phyloP scores from a whole-genome alignment of 2,329 filamentous ascomycete genomes.

The Venturia pyrina region DNA sequence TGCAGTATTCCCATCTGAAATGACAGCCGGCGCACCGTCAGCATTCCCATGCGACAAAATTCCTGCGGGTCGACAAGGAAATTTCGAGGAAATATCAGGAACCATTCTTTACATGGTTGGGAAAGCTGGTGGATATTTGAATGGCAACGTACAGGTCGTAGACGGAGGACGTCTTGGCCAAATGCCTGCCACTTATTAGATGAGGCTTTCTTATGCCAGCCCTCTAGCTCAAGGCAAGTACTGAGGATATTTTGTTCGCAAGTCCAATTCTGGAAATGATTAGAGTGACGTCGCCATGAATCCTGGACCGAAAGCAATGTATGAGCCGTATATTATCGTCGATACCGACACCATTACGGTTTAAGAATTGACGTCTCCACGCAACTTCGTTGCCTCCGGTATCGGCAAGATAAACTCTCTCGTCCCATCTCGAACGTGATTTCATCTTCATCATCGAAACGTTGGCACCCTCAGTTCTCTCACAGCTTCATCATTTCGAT shows the following conservation, averaged over 20 bases:
- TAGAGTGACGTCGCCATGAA: not conserved
- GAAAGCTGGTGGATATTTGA: conserved; percentile 42
- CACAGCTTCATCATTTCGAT: no score
- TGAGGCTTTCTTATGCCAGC: not conserved
- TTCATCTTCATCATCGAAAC: no score
- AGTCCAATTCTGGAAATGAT: no score
- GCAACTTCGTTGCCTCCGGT: no score
- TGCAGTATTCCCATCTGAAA: conserved; percentile 31
- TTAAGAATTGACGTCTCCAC: no score
- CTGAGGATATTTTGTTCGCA: not conserved
- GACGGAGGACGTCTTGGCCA: conserved; percentile 34
- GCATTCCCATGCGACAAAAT: conserved; percentile 26
- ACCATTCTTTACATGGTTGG: conserved; percentile 42
- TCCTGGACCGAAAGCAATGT: not conserved
- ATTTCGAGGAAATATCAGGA: conserved; percentile 38
- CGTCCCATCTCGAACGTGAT: no score
- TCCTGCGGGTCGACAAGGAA: conserved; percentile 31
- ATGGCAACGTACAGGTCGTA: conserved; percentile 40
- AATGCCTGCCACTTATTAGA: conserved; percentile 25
- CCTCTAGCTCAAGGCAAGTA: not conserved
- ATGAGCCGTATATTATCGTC: no score
- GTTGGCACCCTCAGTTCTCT: no score
- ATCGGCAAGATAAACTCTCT: no score
- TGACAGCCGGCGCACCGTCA: conserved; percentile 27
- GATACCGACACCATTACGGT: no score